phyloP scores from a whole-genome alignment of 805 yeast genomes.

The Saccharomycopsis babjevae region DNA sequence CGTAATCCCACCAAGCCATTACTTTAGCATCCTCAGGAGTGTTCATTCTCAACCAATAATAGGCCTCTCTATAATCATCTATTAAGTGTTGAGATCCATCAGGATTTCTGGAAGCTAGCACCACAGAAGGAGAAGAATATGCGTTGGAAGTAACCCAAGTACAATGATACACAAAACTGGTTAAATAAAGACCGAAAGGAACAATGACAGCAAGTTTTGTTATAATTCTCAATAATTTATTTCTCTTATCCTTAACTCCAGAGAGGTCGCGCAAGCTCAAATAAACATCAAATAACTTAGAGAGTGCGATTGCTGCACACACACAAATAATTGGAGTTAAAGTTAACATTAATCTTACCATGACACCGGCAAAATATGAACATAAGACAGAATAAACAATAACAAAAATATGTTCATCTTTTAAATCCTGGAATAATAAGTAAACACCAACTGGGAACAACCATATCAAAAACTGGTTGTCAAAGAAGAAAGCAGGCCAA shows the following conservation, averaged over 20 bases:
- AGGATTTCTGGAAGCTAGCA: slow-evolving; percentile 68
- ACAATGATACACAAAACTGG: slow-evolving; percentile 82
- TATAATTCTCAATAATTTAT: slow-evolving; percentile 24
- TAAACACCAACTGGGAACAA: slow-evolving; percentile 97
- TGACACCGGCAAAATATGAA: slow-evolving; percentile 96
- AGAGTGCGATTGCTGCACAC: slow-evolving; percentile 78
- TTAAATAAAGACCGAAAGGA: slow-evolving; percentile 64
- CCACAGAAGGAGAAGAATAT: slow-evolving; percentile 96
- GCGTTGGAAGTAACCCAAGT: slow-evolving; percentile 96
- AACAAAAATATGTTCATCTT: slow-evolving; percentile 87
- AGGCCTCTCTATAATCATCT: slow-evolving; percentile 97
- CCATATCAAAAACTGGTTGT: slow-evolving; percentile 89
- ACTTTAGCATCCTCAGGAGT: slow-evolving; percentile 92
- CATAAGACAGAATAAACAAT: slow-evolving; percentile 88
- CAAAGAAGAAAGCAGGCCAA: slow-evolving; percentile 97
- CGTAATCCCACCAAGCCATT: slow-evolving; percentile 99
- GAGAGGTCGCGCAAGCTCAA: slow-evolving; percentile 42
- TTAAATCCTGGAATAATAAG: slow-evolving; percentile 77
- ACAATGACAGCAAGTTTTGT: slow-evolving; percentile 55
- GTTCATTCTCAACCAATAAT: slow-evolving; percentile 97
- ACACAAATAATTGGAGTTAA: slow-evolving; percentile 95
- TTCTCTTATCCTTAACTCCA: neutral
- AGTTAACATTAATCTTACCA: slow-evolving; percentile 96
- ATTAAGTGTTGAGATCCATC: slow-evolving; percentile 81
- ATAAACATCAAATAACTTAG: slow-evolving; percentile 76